A percentile compares a stretch with the other conserved stretches of the same genome.
phyloP scores from a whole-genome alignment of 176 grass and related monocot species.

The Avena insularis region DNA sequence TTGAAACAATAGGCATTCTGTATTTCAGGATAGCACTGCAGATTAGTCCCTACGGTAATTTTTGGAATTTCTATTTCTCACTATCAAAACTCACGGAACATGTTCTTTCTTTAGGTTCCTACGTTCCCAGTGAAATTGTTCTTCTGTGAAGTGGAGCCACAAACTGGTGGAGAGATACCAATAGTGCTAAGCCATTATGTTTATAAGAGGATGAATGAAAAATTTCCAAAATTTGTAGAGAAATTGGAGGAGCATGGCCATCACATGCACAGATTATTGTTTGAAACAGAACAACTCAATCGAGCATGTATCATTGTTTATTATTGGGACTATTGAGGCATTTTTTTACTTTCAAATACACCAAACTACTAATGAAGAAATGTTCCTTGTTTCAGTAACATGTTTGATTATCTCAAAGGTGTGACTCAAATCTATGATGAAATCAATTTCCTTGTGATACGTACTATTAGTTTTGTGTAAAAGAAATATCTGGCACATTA shows the following conservation, averaged over 20 bases:
- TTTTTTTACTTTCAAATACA: too few relatives aligned
- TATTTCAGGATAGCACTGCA: neutral
- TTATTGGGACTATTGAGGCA: too few relatives aligned
- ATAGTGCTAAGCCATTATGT: slow-evolving; percentile 80
- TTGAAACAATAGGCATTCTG: neutral
- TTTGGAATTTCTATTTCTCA: neutral
- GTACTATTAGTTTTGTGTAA: too few relatives aligned
- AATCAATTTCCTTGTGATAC: too few relatives aligned
- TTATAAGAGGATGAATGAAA: slow-evolving; percentile 76
- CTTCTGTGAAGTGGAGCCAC: slow-evolving; percentile 89
- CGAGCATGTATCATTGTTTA: too few relatives aligned
- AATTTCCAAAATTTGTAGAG: slow-evolving; percentile 73
- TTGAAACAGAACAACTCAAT: too few relatives aligned
- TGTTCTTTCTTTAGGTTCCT: slow-evolving; percentile 57
- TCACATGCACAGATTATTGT: too few relatives aligned
- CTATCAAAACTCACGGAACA: neutral
- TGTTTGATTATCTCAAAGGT: too few relatives aligned
- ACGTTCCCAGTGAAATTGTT: slow-evolving; percentile 75
- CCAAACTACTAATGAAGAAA: too few relatives aligned
- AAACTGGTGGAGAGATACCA: slow-evolving; percentile 76
- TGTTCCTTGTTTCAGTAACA: too few relatives aligned
- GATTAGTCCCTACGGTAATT: neutral
- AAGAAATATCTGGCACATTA: too few relatives aligned
- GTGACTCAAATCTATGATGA: too few relatives aligned
- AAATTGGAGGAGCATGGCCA: slow-evolving; percentile 69